Conservation (phyloP, 2,329 filamentous ascomycete genomes). For the Plenodomus tracheiphilus region DNA sequence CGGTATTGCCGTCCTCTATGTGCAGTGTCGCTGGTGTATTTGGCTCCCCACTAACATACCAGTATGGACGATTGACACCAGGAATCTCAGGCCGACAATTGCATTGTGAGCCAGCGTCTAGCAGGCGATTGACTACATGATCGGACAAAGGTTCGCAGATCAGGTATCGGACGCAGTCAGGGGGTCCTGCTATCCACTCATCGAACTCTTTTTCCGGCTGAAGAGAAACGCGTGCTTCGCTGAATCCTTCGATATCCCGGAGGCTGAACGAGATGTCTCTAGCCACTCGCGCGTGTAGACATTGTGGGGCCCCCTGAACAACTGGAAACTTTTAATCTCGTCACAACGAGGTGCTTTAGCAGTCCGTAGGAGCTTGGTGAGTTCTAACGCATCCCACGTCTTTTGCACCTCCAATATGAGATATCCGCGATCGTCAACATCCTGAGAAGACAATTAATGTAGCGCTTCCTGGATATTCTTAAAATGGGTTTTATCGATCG, state of each 20-base stretch:
- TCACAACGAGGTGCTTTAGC: neutral
- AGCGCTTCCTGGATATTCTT: slow-evolving; percentile 1
- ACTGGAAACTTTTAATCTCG: slow-evolving; percentile 7
- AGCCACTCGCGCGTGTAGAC: slow-evolving; percentile 1
- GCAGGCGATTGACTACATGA: slow-evolving; percentile 6
- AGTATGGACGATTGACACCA: slow-evolving; percentile 9
- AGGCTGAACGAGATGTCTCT: slow-evolving; percentile 1
- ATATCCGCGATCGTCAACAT: slow-evolving; percentile 4
- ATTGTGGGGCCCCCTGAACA: neutral
- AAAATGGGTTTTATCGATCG: neutral
- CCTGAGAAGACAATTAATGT: neutral
- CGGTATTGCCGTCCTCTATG: slow-evolving; percentile 8
- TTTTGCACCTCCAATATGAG: slow-evolving; percentile 4
- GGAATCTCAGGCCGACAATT: slow-evolving; percentile 5
- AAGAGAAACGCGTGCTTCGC: neutral
- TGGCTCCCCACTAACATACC: slow-evolving; percentile 7
- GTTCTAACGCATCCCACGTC: slow-evolving; percentile 1
- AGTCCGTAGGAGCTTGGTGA: neutral
- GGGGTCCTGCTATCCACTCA: slow-evolving; percentile 3
- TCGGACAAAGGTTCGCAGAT: slow-evolving; percentile 4
- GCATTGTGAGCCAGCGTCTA: slow-evolving; percentile 3
- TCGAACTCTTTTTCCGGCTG: slow-evolving; percentile 5
- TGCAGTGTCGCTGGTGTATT: slow-evolving; percentile 7
- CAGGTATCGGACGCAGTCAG: slow-evolving; percentile 2
- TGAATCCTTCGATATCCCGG: neutral